phyloP scores from a whole-genome alignment of 148 eudicot genomes.

The Silene conica region DNA sequence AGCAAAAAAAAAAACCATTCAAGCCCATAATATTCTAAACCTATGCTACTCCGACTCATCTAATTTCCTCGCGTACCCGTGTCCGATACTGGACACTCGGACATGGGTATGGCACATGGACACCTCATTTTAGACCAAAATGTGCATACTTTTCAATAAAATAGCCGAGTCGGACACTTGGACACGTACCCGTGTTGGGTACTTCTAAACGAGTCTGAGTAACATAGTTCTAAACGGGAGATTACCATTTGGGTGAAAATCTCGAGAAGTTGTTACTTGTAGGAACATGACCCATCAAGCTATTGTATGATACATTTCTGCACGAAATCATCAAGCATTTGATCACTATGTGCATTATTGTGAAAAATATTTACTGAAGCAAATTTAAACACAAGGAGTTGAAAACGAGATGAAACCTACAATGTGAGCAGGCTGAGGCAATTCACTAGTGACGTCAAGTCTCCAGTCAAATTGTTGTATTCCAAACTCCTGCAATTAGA shows the following conservation, averaged over 20 bases:
- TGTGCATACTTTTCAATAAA: no score
- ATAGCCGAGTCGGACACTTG: no score
- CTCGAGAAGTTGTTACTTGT: conserved; percentile 83
- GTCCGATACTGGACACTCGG: no score
- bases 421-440: conserved; percentile 72
- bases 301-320: conserved; percentile 91
- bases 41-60: no score
- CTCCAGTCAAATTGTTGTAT: conserved; percentile 86
- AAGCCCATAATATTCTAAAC: background rate
- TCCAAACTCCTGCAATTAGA: conserved; percentile 64
- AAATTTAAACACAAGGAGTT: background rate
- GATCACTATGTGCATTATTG: background rate
- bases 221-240: background rate
- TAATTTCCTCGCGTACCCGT: no score
- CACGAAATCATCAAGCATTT: conserved; percentile 9
- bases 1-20: background rate
- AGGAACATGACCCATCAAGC: conserved; percentile 70
- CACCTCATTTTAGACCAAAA: no score
- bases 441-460: conserved; percentile 54
- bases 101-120: no score
- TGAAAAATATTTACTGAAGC: background rate
- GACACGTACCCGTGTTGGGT: no score
- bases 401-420: conserved; percentile 35
- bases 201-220: no score
- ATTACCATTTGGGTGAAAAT: conserved; percentile 80